A percentile compares a stretch with the other conserved stretches of the same genome.
Evolutionary conservation across 768 basidiomycete genomes (phyloP).

Genomic region (Krasilnikovozyma curviuscula): DNA sequence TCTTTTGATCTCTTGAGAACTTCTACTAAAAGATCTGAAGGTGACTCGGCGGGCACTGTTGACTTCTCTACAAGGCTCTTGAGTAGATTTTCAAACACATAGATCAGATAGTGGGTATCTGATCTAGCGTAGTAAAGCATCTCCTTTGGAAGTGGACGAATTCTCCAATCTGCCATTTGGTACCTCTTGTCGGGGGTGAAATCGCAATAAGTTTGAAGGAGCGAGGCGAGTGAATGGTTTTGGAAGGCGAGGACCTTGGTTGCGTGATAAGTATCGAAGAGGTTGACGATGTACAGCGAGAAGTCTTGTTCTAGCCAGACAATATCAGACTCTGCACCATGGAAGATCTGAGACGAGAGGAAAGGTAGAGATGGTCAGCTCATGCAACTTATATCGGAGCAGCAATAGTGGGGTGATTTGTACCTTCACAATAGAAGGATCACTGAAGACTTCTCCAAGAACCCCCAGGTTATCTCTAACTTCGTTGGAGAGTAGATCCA

Average conservation of each 20-base stretch:
- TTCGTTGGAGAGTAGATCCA: constrained; percentile 46
- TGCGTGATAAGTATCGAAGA: constrained; percentile 96
- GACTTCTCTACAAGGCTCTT: constrained; percentile 45
- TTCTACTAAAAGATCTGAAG: constrained; percentile 14
- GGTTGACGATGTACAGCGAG: constrained; percentile 73
- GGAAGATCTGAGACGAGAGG: constrained; percentile 45
- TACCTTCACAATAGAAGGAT: constrained; percentile 71
- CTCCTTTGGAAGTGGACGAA: constrained; percentile 71
- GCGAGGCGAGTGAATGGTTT: constrained; percentile 58
- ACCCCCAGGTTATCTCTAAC: constrained; percentile 53
- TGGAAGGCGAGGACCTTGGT: constrained; percentile 69
- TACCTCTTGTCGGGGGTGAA: constrained; percentile 86
- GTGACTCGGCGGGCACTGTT: not conserved
- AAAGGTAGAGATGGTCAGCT: not conserved
- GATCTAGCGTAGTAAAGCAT: constrained; percentile 87
- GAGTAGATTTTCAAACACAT: constrained; percentile 76
- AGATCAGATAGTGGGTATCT: constrained; percentile 88
- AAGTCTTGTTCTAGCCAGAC: constrained; percentile 95
- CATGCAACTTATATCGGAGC: not conserved
- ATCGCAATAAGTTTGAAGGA: constrained; percentile 75
- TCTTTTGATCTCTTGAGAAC: constrained; percentile 55
- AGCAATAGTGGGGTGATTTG: constrained; percentile 13
- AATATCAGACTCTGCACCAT: constrained; percentile 85
- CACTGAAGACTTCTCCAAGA: constrained; percentile 64
- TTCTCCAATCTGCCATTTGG: constrained; percentile 93